phyloP scores from a whole-genome alignment of 1,284 basidiomycete species.

The Malassezia brasiliensis region DNA sequence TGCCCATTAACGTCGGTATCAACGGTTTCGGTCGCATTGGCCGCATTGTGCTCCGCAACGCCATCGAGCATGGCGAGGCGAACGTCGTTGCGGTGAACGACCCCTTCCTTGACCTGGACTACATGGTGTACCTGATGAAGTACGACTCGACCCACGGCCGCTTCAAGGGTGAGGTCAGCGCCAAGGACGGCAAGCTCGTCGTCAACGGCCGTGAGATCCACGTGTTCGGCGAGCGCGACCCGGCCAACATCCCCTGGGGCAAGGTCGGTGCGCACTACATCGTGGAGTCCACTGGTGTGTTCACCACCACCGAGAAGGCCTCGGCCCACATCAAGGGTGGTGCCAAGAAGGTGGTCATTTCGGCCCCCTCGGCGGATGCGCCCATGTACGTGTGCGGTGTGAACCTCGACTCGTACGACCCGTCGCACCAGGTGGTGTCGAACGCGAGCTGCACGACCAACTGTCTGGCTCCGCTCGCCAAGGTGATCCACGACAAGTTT shows the following conservation, averaged over 20 bases:
- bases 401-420: constrained; percentile 87
- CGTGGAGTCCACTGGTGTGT: constrained; percentile 98
- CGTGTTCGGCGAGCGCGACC: constrained; percentile 76
- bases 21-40: constrained; percentile 46
- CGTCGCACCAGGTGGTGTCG: constrained; percentile 81
- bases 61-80: constrained; percentile 28
- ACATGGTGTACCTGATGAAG: constrained; percentile 83
- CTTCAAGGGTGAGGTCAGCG: constrained; percentile 76
- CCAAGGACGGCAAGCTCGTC: constrained; percentile 79
- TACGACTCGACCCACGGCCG: constrained; percentile 95
- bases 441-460: constrained; percentile 99
- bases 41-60: constrained; percentile 82
- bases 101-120: constrained; percentile 84
- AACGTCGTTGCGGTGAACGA: constrained; percentile 49
- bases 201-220: constrained; percentile 71
- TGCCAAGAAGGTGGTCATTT: constrained; percentile 99
- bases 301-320: constrained; percentile 85
- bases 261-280: constrained; percentile 77
- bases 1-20: constrained; percentile 5
- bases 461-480: constrained; percentile 87
- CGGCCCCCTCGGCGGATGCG: constrained; percentile 93
- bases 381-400: constrained; percentile 81
- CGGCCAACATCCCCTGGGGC: constrained; percentile 75
- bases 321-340: constrained; percentile 92
- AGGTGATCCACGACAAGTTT: constrained; percentile 83